These are phyloP conservation scores for Sarcocystis neurona DNA, from an alignment of 169 alveolate species.

Conservation along the genomic window DNA sequence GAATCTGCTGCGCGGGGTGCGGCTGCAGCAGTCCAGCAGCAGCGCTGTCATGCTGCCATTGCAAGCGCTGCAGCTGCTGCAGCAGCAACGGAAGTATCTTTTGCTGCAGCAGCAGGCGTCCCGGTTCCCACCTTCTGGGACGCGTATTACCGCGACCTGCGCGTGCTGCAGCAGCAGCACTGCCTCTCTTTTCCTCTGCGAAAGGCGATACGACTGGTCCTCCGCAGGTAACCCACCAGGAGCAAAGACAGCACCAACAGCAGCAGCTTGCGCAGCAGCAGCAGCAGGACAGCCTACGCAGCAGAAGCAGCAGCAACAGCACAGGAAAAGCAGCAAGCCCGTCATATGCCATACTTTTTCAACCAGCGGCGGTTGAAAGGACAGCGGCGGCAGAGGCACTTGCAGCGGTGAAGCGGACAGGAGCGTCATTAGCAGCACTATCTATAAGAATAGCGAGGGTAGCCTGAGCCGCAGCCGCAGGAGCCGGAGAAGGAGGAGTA, in stretches of 20 bases:
- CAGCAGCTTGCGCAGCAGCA: constrained; percentile 32
- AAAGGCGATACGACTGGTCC: constrained; percentile 32
- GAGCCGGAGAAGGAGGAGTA: too few species aligned
- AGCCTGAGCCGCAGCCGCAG: too few species aligned
- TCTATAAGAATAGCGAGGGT: too few species aligned
- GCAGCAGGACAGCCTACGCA: neutral
- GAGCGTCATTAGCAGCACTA: too few species aligned
- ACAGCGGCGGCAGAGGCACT: too few species aligned
- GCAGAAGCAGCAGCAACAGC: constrained; percentile 23
- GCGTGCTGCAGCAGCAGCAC: constrained; percentile 56
- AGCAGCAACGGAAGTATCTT: constrained; percentile 6
- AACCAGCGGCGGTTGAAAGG: too few species aligned
- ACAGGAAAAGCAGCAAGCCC: too few species aligned
- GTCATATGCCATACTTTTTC: too few species aligned
- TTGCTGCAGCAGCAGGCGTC: neutral
- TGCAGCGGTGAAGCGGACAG: too few species aligned
- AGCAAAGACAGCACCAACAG: constrained; percentile 34
- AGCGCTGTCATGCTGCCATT: neutral
- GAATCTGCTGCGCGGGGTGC: neutral
- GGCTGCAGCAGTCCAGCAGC: neutral
- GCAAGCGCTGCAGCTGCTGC: neutral
- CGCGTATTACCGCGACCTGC: constrained; percentile 52
- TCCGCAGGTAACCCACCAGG: constrained; percentile 26
- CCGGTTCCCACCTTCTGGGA: constrained; percentile 67
- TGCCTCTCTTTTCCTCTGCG: constrained; percentile 51